These are phyloP conservation scores for Warburgia ugandensis DNA, from an alignment of 164 flowering plant species.

Conservation along the genomic window DNA sequence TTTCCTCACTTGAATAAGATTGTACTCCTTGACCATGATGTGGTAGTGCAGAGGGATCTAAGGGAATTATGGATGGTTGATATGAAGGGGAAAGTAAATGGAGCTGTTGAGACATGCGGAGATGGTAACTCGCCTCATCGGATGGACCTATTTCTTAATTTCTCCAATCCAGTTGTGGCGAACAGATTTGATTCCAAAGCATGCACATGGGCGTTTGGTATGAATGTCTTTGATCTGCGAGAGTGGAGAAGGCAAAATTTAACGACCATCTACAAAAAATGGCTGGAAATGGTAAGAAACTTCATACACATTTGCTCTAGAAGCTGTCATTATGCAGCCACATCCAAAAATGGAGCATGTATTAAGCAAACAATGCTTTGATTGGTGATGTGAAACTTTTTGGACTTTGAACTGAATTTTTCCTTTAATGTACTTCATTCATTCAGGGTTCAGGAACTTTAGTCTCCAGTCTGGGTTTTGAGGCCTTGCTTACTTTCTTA, in stretches of 20 bases:
- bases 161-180: constrained; percentile 57
- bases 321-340: not conserved
- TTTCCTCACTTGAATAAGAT: constrained; percentile 70
- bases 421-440: too few species aligned
- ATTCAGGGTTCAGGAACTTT: too few species aligned
- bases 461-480: too few species aligned
- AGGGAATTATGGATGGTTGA: constrained; percentile 51
- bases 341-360: too few species aligned
- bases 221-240: constrained; percentile 77
- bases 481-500: too few species aligned
- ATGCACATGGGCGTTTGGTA: constrained; percentile 96
- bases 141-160: constrained; percentile 63
- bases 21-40: constrained; percentile 91
- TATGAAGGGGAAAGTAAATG: constrained; percentile 83
- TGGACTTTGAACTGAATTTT: too few species aligned
- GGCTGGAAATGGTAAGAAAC: constrained; percentile 60
- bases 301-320: not conserved
- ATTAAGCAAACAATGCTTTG: too few species aligned
- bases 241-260: constrained; percentile 67
- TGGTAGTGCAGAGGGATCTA: constrained; percentile 84
- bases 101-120: constrained; percentile 75
- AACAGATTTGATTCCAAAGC: constrained; percentile 48
- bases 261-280: constrained; percentile 50
- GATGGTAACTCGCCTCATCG: constrained; percentile 38
- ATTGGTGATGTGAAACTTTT: too few species aligned